phyloP scores from a whole-genome alignment of 78 protist genomes.

The Pigoraptor vietnamica region DNA sequence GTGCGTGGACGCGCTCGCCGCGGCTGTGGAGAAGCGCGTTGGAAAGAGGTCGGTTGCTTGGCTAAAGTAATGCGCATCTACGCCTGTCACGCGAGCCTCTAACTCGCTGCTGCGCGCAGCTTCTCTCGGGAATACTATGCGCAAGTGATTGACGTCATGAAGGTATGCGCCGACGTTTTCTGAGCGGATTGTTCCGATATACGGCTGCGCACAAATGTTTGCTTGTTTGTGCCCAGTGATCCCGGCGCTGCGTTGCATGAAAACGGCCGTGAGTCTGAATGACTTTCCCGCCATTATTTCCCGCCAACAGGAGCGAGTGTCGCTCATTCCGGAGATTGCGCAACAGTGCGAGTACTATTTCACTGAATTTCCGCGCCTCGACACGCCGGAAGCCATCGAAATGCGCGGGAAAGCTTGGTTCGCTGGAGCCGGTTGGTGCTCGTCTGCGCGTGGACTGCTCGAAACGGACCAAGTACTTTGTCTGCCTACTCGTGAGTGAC shows the following conservation, averaged over 20 bases:
- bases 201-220: too few species aligned
- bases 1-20: not conserved
- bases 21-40: not conserved
- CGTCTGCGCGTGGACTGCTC: too few species aligned
- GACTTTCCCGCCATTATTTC: too few species aligned
- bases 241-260: too few species aligned
- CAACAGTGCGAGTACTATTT: not conserved
- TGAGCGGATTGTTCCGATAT: not conserved
- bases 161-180: not conserved
- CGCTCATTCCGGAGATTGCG: conserved; percentile 3
- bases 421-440: not conserved
- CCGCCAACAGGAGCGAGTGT: not conserved
- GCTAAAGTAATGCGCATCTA: too few species aligned
- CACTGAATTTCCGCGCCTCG: not conserved
- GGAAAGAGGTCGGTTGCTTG: too few species aligned
- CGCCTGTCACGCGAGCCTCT: not conserved
- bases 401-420: not conserved
- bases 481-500: not conserved
- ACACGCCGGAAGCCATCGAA: not conserved
- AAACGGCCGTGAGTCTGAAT: too few species aligned
- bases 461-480: too few species aligned
- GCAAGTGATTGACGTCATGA: not conserved
- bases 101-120: not conserved
- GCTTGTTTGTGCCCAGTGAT: too few species aligned
- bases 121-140: too few species aligned